Percentiles rank a stretch among this genome's conserved stretches.
These are phyloP conservation scores for Aurantiochytrium sp. DNA, from an alignment of 108 stramenopile species.

Conservation along the genomic window DNA sequence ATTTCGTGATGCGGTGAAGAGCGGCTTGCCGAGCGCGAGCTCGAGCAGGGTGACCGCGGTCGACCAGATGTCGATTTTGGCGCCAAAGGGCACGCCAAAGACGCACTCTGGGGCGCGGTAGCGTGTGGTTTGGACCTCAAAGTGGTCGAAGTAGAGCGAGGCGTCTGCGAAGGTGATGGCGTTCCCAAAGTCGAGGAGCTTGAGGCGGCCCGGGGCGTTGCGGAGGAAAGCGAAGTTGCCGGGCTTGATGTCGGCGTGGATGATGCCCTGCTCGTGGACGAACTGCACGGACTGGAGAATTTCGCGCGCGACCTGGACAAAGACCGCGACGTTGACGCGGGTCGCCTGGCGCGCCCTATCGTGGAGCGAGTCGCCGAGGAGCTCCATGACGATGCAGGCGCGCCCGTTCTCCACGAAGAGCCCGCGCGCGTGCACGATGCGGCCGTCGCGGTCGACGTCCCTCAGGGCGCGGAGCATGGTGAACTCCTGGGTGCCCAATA, in stretches of 20 bases:
- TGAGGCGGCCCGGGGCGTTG: not conserved
- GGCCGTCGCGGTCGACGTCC: not conserved
- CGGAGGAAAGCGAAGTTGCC: not conserved
- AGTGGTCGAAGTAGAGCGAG: not conserved
- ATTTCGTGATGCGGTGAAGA: not conserved
- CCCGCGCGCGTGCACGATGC: not conserved
- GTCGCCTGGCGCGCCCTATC: not conserved
- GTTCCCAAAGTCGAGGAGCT: conserved; percentile 26
- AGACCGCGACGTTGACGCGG: not conserved
- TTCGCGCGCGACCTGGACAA: not conserved
- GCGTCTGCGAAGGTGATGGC: not conserved
- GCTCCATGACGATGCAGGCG: conserved; percentile 14
- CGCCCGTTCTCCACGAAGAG: not conserved
- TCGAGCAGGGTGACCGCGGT: not conserved
- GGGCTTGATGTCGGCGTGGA: not conserved
- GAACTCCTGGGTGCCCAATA: not conserved
- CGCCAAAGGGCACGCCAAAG: not conserved
- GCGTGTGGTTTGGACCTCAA: not conserved
- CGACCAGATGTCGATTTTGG: conserved; percentile 16
- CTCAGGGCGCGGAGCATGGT: not conserved
- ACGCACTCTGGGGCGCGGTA: conserved; percentile 10
- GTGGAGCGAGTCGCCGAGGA: not conserved
- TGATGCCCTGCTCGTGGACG: not conserved
- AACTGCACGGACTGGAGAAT: not conserved
- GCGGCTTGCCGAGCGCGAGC: not conserved